These are phyloP conservation scores for Rhinocladiella similis DNA, from an alignment of 2,329 filamentous ascomycete genomes.

Conservation along the genomic window DNA sequence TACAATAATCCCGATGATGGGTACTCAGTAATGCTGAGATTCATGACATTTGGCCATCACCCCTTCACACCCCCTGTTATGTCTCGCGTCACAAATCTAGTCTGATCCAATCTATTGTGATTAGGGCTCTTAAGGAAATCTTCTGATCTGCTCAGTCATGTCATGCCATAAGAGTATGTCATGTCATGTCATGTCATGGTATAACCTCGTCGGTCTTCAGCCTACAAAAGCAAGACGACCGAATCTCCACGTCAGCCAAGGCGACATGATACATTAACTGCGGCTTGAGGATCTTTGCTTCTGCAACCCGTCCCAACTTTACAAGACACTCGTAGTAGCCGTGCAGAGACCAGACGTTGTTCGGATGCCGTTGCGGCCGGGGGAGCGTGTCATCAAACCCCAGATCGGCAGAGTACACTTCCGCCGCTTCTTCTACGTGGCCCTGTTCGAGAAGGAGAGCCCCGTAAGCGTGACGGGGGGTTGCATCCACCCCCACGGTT, in stretches of 20 bases:
- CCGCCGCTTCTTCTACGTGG: constrained; percentile 55
- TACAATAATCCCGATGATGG: too few species aligned
- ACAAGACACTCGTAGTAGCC: constrained; percentile 70
- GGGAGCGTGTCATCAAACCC: constrained; percentile 62
- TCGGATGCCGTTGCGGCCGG: constrained; percentile 65
- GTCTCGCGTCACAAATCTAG: too few species aligned
- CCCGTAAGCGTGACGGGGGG: constrained; percentile 70
- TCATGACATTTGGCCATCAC: too few species aligned
- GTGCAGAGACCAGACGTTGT: constrained; percentile 74
- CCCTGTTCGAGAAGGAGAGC: constrained; percentile 69
- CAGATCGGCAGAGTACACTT: constrained; percentile 62
- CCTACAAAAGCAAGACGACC: constrained; percentile 60
- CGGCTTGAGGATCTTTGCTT: constrained; percentile 50
- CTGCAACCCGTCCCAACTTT: constrained; percentile 51
- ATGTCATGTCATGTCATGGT: too few species aligned
- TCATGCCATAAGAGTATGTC: too few species aligned
- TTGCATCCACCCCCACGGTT: constrained; percentile 81
- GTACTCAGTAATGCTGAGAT: too few species aligned
- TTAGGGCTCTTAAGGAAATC: too few species aligned
- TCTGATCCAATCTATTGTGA: too few species aligned
- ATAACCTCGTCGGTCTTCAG: constrained; percentile 9
- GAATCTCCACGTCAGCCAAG: constrained; percentile 60
- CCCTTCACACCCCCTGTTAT: too few species aligned
- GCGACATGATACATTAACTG: constrained; percentile 55
- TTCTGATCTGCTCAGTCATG: too few species aligned